Evolutionary conservation across 202 grass and related monocot species (phyloP).

Genomic region (Eragrostis tef): DNA sequence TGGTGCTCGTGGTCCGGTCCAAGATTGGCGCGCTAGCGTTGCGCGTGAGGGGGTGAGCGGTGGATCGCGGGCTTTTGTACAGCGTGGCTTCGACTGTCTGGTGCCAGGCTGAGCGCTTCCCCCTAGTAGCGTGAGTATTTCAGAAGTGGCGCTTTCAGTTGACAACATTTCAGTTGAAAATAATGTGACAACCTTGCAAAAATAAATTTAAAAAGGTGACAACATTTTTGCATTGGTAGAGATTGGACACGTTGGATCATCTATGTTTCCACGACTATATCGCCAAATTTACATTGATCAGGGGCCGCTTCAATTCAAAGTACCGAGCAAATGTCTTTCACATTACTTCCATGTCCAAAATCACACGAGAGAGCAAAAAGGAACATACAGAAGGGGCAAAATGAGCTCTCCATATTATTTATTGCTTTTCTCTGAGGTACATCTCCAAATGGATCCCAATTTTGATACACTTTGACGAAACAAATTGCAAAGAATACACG

Average conservation of each 20-base stretch:
- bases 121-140: background rate
- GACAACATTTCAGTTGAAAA: background rate
- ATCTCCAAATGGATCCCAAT: slow-evolving; percentile 27
- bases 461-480: slow-evolving; percentile 33
- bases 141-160: no score
- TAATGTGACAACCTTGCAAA: no score
- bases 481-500: slow-evolving; percentile 35
- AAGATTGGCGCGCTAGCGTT: slow-evolving; percentile 28
- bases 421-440: slow-evolving; percentile 28
- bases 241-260: background rate
- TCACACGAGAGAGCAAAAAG: background rate
- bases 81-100: background rate
- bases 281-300: background rate
- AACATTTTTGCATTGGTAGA: background rate
- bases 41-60: background rate
- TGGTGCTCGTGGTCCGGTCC: background rate
- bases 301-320: background rate
- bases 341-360: background rate
- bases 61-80: background rate
- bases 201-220: no score
- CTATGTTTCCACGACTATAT: background rate
- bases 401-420: slow-evolving; percentile 30
- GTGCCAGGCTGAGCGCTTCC: background rate
- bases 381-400: background rate
- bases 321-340: background rate